Evolutionary conservation across 1,284 basidiomycete genomes (phyloP).

Genomic region (Ustilago shanxiensis): DNA sequence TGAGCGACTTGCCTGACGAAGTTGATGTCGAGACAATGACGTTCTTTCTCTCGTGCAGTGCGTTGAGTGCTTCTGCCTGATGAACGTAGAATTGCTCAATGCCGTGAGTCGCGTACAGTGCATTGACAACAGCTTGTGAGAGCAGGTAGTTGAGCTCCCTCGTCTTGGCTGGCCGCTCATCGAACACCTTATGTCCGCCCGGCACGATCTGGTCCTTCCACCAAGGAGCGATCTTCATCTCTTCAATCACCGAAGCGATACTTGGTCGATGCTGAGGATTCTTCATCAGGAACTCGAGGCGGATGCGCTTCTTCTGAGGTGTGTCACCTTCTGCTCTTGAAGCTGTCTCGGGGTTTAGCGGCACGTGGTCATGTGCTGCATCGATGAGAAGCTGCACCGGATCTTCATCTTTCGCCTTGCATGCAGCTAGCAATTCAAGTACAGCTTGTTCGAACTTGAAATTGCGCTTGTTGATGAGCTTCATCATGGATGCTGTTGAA

Average conservation of each 20-base stretch:
- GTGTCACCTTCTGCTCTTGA: slow-evolving; percentile 45
- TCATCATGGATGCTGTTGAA: slow-evolving; percentile 60
- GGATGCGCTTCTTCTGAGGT: slow-evolving; percentile 61
- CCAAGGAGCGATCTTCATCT: slow-evolving; percentile 59
- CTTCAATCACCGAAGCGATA: slow-evolving; percentile 59
- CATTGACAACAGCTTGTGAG: slow-evolving; percentile 74
- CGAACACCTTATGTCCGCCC: slow-evolving; percentile 62
- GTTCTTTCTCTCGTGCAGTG: slow-evolving; percentile 76
- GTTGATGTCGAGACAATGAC: slow-evolving; percentile 92
- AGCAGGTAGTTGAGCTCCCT: slow-evolving; percentile 57
- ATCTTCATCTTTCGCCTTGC: slow-evolving; percentile 61
- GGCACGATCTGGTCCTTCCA: slow-evolving; percentile 69
- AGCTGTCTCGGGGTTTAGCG: slow-evolving; percentile 58
- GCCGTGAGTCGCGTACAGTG: slow-evolving; percentile 77
- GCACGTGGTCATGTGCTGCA: slow-evolving; percentile 64
- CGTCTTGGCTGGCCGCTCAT: slow-evolving; percentile 48
- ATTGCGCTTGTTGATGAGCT: slow-evolving; percentile 67
- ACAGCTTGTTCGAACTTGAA: slow-evolving; percentile 67
- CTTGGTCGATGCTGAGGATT: slow-evolving; percentile 58
- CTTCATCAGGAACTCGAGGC: slow-evolving; percentile 59
- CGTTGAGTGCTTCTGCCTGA: slow-evolving; percentile 82
- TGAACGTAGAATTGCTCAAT: slow-evolving; percentile 82
- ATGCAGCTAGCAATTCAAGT: slow-evolving; percentile 62
- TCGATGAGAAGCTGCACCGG: slow-evolving; percentile 61
- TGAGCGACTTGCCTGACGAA: slow-evolving; percentile 90